Base-by-base conservation (phyloP, 495 filamentous ascomycete species). In the Lasiosphaeria hispida region DNA sequence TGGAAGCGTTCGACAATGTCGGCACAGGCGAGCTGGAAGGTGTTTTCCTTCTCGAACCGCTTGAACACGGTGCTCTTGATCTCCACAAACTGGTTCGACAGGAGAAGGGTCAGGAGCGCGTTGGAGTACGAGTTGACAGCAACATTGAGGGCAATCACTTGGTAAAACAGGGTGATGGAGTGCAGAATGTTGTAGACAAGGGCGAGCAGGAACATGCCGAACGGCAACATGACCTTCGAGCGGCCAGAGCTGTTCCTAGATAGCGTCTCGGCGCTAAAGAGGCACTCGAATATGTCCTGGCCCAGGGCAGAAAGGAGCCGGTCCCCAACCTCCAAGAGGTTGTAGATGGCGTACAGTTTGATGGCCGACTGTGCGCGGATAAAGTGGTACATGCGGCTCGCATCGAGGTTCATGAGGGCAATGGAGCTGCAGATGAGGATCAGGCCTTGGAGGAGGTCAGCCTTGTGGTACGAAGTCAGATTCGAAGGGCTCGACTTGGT, bases 111-210 rank as follows among this genome's bases (percentile, higher is more conserved):
- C 40, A 97, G 77, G 6, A 99, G 77, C 0, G 94, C 92, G 63
- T 99, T 99, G 9, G 92, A 96, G 71, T 97, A 99, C 0, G 93
- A 96, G 71, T 99, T 99, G 59, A 99, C 93, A 7, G 94, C 94
- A 8, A 98, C 95, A 64, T 98, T 97, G 53, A 98, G 81, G 0
- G 94, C 94, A 68, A 97, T 94, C 39, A 97, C 95, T 67, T 97
- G 93, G 72, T 95, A 97, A 72, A 97, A 97, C 0, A 98, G 76
- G 1, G 88, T 85, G 0, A 89, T 87, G 0, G 93, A 85, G 73
- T 98, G 94, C 4, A 88, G 69, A 34, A 94, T 86, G 60, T 89
- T 95, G 75, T 99, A 99, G 1, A 84, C 80, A 30, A 97, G 79
- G 0, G 93, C 88, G 34, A 96, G 80, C 9, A 94, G 58, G 63